phyloP scores from a whole-genome alignment of 2,329 filamentous ascomycete genomes.

The Colletotrichum neosansevieriae region DNA sequence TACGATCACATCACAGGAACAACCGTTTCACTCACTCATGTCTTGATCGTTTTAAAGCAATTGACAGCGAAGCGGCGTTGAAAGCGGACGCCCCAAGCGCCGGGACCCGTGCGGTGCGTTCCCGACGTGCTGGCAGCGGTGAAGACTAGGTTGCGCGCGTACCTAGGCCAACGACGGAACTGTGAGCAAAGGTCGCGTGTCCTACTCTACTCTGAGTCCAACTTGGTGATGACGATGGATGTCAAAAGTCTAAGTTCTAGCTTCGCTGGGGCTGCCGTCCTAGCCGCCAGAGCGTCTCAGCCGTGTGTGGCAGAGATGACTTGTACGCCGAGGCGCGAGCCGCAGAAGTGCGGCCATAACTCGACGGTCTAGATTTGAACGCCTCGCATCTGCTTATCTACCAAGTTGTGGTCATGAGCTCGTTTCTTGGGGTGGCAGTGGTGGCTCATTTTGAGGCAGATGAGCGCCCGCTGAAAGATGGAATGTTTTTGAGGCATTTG shows the following conservation, averaged over 20 bases:
- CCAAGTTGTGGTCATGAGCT: constrained; percentile 1
- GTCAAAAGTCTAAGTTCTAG: background rate
- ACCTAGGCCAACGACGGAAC: background rate
- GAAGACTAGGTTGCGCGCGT: background rate
- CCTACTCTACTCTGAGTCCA: too few relatives aligned
- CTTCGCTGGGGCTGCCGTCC: constrained; percentile 7
- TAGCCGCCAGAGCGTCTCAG: constrained; percentile 13
- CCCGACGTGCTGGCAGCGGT: background rate
- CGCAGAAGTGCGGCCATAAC: background rate
- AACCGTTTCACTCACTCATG: too few relatives aligned
- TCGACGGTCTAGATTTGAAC: background rate
- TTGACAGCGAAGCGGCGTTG: too few relatives aligned
- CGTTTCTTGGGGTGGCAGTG: background rate
- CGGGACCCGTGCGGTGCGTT: too few relatives aligned
- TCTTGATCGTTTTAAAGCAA: too few relatives aligned
- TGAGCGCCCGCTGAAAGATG: constrained; percentile 5
- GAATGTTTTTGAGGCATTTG: constrained; percentile 21
- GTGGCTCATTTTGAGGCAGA: background rate
- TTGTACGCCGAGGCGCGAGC: background rate
- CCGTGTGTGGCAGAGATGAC: background rate
- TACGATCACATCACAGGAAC: too few relatives aligned
- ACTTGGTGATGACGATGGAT: constrained; percentile 4
- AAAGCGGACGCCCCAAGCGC: too few relatives aligned
- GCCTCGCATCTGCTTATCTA: background rate
- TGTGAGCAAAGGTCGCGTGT: constrained; percentile 6